Conservation (phyloP, 2,329 filamentous ascomycete species). For the Lecanoromycetidae sp. region DNA sequence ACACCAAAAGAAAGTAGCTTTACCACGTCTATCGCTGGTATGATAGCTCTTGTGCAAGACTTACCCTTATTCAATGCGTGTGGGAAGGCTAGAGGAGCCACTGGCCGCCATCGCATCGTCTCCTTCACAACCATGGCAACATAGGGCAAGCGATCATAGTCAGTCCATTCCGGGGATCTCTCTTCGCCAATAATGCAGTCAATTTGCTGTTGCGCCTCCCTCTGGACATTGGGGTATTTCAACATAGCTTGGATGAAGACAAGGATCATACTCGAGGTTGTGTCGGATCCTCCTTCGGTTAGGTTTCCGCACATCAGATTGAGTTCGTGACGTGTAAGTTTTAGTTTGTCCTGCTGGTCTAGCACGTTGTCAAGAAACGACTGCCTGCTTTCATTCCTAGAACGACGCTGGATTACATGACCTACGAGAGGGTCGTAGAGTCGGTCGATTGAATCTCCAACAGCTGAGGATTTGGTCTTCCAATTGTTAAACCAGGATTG, state of each 20-base stretch:
- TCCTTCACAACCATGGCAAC: slow-evolving; percentile 25
- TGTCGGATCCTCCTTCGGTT: slow-evolving; percentile 30
- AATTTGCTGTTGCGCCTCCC: slow-evolving; percentile 25
- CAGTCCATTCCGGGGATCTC: slow-evolving; percentile 22
- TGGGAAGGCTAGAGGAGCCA: slow-evolving; percentile 19
- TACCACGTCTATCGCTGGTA: no score
- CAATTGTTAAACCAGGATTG: slow-evolving; percentile 32
- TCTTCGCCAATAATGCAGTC: slow-evolving; percentile 23
- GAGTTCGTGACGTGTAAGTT: slow-evolving; percentile 25
- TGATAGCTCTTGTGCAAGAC: no score
- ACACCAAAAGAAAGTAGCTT: no score
- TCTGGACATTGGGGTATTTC: slow-evolving; percentile 22
- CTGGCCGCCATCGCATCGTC: slow-evolving; percentile 26
- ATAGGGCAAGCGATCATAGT: slow-evolving; percentile 25
- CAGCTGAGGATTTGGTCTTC: slow-evolving; percentile 26
- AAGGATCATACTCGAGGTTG: slow-evolving; percentile 27
- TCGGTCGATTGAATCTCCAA: slow-evolving; percentile 31
- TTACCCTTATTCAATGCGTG: slow-evolving; percentile 21
- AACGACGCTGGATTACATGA: slow-evolving; percentile 26
- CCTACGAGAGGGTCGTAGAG: slow-evolving; percentile 31
- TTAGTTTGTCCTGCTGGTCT: slow-evolving; percentile 27
- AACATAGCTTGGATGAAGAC: slow-evolving; percentile 27
- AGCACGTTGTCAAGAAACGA: slow-evolving; percentile 33
- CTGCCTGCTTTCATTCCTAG: slow-evolving; percentile 19
- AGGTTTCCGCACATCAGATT: slow-evolving; percentile 25